Conservation (phyloP, 371 early-diverging fungal genomes). For the Funneliformis caledonium region DNA sequence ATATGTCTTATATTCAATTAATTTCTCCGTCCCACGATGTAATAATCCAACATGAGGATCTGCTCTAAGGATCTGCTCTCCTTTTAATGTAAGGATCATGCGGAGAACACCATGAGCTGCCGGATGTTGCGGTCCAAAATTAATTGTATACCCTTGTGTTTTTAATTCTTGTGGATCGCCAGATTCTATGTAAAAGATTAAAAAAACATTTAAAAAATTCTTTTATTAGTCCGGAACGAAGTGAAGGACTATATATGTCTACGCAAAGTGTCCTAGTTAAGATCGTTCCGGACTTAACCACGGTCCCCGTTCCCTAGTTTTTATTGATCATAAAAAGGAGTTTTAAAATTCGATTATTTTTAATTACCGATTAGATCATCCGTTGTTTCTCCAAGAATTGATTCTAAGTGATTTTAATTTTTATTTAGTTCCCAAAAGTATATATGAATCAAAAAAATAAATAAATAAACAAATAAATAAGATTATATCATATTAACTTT, state of each 20-base stretch:
- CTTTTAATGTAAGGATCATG: constrained; percentile 92
- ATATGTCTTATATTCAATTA: constrained; percentile 98
- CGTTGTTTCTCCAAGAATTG: background rate
- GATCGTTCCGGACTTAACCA: too few relatives aligned
- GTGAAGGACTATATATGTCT: too few relatives aligned
- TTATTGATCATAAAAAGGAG: too few relatives aligned
- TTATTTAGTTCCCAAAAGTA: background rate
- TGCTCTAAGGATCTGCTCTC: constrained; percentile 90
- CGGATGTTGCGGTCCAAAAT: constrained; percentile 99
- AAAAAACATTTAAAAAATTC: too few relatives aligned
- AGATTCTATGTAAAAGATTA: background rate
- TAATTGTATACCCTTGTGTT: constrained; percentile 66
- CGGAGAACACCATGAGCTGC: constrained; percentile 99
- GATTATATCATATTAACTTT: background rate
- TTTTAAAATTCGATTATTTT: background rate
- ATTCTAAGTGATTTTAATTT: background rate
- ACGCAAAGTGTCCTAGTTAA: too few relatives aligned
- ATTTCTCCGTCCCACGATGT: constrained; percentile 97
- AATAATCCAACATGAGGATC: constrained; percentile 98
- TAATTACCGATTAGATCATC: background rate
- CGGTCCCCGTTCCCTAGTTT: too few relatives aligned
- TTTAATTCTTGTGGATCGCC: constrained; percentile 12
- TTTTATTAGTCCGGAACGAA: too few relatives aligned
- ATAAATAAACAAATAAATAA: too few relatives aligned
- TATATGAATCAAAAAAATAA: background rate